Evolutionary conservation across 257 asterid genomes (phyloP).

Genomic region (Rubia yunnanensis): DNA sequence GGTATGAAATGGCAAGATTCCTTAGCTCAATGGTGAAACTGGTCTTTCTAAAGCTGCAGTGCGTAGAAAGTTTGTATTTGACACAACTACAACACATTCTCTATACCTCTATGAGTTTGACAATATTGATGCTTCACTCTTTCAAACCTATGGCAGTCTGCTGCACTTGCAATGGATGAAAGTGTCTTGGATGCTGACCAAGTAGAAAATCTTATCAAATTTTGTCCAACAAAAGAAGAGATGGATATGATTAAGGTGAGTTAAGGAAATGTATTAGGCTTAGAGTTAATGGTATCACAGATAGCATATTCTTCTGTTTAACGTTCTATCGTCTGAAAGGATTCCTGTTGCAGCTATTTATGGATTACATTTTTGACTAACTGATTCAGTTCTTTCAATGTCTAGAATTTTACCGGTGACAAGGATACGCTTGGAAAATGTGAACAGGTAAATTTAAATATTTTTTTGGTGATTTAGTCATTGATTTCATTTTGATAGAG

Average conservation of each 20-base stretch:
- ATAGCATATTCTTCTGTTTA: not conserved
- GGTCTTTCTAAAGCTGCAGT: not conserved
- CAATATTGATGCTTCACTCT: conserved; percentile 14
- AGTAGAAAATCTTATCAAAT: conserved; percentile 92
- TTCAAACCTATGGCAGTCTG: conserved; percentile 42
- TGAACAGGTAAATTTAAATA: conserved; percentile 81
- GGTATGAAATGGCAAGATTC: not conserved
- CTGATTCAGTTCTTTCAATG: conserved; percentile 15
- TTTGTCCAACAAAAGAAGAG: conserved; percentile 98
- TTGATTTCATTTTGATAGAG: not conserved
- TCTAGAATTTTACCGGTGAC: conserved; percentile 81
- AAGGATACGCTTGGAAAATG: conserved; percentile 85
- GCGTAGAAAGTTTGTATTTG: not conserved
- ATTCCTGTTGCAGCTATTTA: not conserved
- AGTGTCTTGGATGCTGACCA: conserved; percentile 94
- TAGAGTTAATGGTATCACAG: conserved; percentile 1
- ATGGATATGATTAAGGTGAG: conserved; percentile 96
- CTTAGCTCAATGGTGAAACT: not conserved
- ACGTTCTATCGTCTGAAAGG: not conserved
- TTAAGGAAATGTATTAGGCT: not conserved
- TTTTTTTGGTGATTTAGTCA: conserved; percentile 8
- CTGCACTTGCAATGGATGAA: conserved; percentile 97
- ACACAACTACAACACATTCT: not conserved
- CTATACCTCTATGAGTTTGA: not conserved
- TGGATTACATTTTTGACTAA: not conserved